Conservation (phyloP, 768 basidiomycete genomes). For the Sistotremastrum suecicum region DNA sequence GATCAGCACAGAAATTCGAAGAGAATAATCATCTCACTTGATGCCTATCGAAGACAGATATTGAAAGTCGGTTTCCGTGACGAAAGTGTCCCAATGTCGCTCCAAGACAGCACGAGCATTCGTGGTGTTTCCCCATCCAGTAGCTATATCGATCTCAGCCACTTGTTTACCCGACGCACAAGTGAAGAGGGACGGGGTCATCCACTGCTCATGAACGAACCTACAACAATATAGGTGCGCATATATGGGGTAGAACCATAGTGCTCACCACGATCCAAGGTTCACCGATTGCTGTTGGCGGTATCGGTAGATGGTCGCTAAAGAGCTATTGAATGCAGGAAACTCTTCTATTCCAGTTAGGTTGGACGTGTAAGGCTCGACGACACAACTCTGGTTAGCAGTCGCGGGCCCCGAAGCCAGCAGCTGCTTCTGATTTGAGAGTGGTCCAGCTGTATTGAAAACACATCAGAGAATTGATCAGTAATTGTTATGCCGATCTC, state of each 20-base stretch:
- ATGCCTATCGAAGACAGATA: slow-evolving; percentile 45
- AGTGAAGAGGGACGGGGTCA: slow-evolving; percentile 50
- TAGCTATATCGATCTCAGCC: slow-evolving; percentile 55
- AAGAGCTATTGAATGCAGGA: slow-evolving; percentile 32
- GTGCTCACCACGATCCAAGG: slow-evolving; percentile 41
- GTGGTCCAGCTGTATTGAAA: neutral
- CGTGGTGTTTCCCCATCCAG: slow-evolving; percentile 36
- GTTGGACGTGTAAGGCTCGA: slow-evolving; percentile 10
- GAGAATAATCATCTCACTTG: slow-evolving; percentile 17
- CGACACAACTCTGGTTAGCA: slow-evolving; percentile 6
- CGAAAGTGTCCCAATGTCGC: slow-evolving; percentile 62
- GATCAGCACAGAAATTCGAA: too few relatives aligned
- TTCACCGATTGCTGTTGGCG: slow-evolving; percentile 53
- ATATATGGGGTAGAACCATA: neutral
- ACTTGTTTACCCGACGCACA: slow-evolving; percentile 37
- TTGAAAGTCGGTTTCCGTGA: slow-evolving; percentile 47
- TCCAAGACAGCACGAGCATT: slow-evolving; percentile 28
- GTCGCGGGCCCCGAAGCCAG: neutral
- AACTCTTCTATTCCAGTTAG: slow-evolving; percentile 22
- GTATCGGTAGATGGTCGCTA: slow-evolving; percentile 42
- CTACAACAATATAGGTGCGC: slow-evolving; percentile 16
- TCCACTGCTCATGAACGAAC: slow-evolving; percentile 67
- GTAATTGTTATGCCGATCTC: slow-evolving; percentile 9
- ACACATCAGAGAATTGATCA: neutral
- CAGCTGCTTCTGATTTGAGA: neutral